A percentile compares a stretch with the other conserved stretches of the same genome.
These are phyloP conservation scores for Osmozyma mogii DNA, from an alignment of 805 yeast species.

Conservation along the genomic window DNA sequence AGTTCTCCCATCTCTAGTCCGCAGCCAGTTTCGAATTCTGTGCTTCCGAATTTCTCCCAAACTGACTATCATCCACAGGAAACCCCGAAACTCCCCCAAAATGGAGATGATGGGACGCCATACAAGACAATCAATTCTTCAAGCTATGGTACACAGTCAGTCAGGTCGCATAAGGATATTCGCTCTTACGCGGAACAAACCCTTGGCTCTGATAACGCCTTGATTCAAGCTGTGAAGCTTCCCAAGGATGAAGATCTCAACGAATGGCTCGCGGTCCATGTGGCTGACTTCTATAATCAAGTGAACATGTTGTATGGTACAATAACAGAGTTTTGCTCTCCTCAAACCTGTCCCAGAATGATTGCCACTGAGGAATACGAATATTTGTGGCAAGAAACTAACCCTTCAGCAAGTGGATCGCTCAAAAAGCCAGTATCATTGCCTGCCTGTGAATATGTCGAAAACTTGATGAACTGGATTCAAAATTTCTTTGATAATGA, in stretches of 20 bases:
- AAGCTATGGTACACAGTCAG: slow-evolving; percentile 20
- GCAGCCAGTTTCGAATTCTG: slow-evolving; percentile 27
- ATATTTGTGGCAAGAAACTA: slow-evolving; percentile 89
- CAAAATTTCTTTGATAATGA: slow-evolving; percentile 91
- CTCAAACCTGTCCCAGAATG: slow-evolving; percentile 92
- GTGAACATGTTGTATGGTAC: slow-evolving; percentile 95
- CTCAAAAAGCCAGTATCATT: slow-evolving; percentile 70
- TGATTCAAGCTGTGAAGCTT: slow-evolving; percentile 86
- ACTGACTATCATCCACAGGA: slow-evolving; percentile 5
- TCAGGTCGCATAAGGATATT: slow-evolving; percentile 60
- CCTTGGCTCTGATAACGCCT: slow-evolving; percentile 82
- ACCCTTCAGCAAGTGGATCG: slow-evolving; percentile 17
- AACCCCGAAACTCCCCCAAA: slow-evolving; percentile 5
- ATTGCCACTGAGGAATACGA: slow-evolving; percentile 96
- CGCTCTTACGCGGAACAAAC: slow-evolving; percentile 91
- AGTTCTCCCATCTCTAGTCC: slow-evolving; percentile 33
- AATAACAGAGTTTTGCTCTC: slow-evolving; percentile 93
- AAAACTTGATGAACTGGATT: slow-evolving; percentile 89
- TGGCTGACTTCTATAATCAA: slow-evolving; percentile 95
- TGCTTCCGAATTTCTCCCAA: slow-evolving; percentile 21
- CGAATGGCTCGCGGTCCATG: slow-evolving; percentile 96
- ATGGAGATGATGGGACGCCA: slow-evolving; percentile 10
- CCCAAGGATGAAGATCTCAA: slow-evolving; percentile 88
- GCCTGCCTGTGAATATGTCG: slow-evolving; percentile 93
- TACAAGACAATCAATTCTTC: slow-evolving; percentile 25